Evolutionary conservation across 108 stramenopile species (phyloP).

Genomic region (Pseudonitzschia multistriata): DNA sequence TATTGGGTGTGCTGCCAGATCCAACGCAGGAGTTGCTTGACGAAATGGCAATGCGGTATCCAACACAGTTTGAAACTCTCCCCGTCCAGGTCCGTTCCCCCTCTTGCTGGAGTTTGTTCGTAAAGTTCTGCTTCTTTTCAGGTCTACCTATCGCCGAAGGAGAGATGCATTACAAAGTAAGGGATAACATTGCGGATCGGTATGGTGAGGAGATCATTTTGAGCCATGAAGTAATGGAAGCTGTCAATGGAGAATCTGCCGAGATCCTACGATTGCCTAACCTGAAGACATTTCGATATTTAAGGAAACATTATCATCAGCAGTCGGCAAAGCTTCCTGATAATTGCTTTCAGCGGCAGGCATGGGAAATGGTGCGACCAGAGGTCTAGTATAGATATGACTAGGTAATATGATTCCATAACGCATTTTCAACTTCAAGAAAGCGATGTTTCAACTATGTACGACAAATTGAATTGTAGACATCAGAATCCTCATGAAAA

Average conservation of each 20-base stretch:
- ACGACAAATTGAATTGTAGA: too few relatives aligned
- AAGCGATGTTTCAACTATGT: too few relatives aligned
- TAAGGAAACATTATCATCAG: slow-evolving; percentile 71
- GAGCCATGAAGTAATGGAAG: slow-evolving; percentile 84
- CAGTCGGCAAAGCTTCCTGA: slow-evolving; percentile 74
- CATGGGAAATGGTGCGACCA: slow-evolving; percentile 76
- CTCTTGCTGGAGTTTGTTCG: slow-evolving; percentile 66
- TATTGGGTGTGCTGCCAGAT: slow-evolving; percentile 50
- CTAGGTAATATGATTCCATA: too few relatives aligned
- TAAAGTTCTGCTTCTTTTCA: slow-evolving; percentile 86
- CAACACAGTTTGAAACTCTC: slow-evolving; percentile 67
- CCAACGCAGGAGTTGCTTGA: slow-evolving; percentile 50
- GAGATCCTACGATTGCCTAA: slow-evolving; percentile 79
- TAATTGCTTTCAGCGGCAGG: slow-evolving; percentile 66
- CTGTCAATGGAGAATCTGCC: slow-evolving; percentile 71
- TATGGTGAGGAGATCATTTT: slow-evolving; percentile 64
- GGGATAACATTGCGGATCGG: slow-evolving; percentile 38
- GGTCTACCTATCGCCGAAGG: slow-evolving; percentile 89
- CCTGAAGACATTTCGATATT: slow-evolving; percentile 74
- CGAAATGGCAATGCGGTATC: slow-evolving; percentile 60
- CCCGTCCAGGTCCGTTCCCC: slow-evolving; percentile 72
- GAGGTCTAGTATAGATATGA: slow-evolving; percentile 52
- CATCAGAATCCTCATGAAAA: too few relatives aligned
- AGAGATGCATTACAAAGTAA: slow-evolving; percentile 83
- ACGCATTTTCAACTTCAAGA: too few relatives aligned